Base-by-base conservation (phyloP, 306 rosid genomes). In the Begonia fuchsioides region DNA sequence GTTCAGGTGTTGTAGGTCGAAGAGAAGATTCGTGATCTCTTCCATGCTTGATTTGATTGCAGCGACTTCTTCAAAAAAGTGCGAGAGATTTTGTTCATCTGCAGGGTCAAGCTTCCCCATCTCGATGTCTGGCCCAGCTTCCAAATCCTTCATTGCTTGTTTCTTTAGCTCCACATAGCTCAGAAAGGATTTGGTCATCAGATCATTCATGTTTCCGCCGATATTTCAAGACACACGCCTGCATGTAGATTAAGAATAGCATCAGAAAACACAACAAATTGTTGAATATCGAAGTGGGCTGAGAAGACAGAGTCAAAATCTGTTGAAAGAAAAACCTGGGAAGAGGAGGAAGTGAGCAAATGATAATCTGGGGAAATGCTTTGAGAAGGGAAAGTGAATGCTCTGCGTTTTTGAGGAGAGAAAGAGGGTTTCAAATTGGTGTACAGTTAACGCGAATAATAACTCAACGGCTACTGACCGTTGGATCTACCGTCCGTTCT, bases 1-100 rank as follows among this genome's bases (percentile, higher is more conserved):
- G 26, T 62, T 62, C 17, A 48, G 38, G 26, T 53, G 20, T 39
- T 62, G 67, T 19, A 54, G 67, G 43, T 54, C 54, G 17, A 53
- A 45, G 38, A 62, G 55, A 8, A 62, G 48, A 47, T 53, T 54
- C 3, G 54, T 48, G 12, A 62, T 53, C 49, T 53, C 54, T 48
- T 53, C 55, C 60, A 62, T 62, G 3, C 54, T 49, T 2, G 38
- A 49, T 52, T 51, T 60, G 52, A 60, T 44, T 5, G 5, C 17
- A 0, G 8, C 39, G 15, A 52, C 64, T 40, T 59, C 38, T 50
- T 59, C 50, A 0, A 59, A 50, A 41, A 50, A 59, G 2, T 18
- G 44, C 5, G 20, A 13, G 19, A 57, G 62, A 32, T 57, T 57
- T 44, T 57, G 62, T n/a, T 57, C 54, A 39, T 57, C 54, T 35